Evolutionary conservation across 2,329 filamentous ascomycete genomes (phyloP).

Genomic region (Aspergillus melleus): DNA sequence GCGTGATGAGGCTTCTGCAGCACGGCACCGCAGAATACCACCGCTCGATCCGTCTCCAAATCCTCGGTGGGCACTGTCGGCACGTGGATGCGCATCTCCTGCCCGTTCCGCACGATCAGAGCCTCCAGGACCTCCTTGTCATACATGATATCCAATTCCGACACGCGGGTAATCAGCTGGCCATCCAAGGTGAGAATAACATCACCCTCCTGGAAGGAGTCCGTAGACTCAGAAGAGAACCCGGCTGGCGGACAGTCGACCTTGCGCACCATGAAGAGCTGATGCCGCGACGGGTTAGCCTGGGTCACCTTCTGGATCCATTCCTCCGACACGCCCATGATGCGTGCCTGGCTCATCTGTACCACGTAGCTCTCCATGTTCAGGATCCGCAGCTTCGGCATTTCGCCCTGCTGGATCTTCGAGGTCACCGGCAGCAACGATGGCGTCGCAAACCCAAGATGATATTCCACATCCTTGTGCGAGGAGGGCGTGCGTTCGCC

Average conservation of each 20-base stretch:
- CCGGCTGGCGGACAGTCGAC: slow-evolving; percentile 62
- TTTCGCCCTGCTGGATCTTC: slow-evolving; percentile 76
- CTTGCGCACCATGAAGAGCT: slow-evolving; percentile 98
- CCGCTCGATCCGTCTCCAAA: slow-evolving; percentile 86
- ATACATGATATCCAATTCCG: slow-evolving; percentile 96
- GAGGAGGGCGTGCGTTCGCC: slow-evolving; percentile 79
- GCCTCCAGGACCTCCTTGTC: slow-evolving; percentile 79
- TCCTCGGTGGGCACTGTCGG: slow-evolving; percentile 86
- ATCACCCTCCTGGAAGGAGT: slow-evolving; percentile 81
- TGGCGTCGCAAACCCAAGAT: slow-evolving; percentile 86
- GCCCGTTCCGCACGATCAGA: slow-evolving; percentile 79
- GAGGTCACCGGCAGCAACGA: slow-evolving; percentile 85
- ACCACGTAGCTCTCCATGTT: slow-evolving; percentile 94
- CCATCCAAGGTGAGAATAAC: slow-evolving; percentile 88
- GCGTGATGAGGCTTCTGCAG: slow-evolving; percentile 93
- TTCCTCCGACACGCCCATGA: slow-evolving; percentile 94
- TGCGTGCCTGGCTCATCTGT: slow-evolving; percentile 92
- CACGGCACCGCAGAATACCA: slow-evolving; percentile 93
- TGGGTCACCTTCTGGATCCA: slow-evolving; percentile 91
- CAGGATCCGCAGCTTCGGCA: slow-evolving; percentile 82
- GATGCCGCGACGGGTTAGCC: slow-evolving; percentile 88
- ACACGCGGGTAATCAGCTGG: slow-evolving; percentile 88
- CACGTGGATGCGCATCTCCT: slow-evolving; percentile 74
- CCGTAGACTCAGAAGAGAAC: slow-evolving; percentile 43
- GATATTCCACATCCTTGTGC: slow-evolving; percentile 92